phyloP scores from a whole-genome alignment of 495 filamentous ascomycete species.

The Alectoria sarmentosa region DNA sequence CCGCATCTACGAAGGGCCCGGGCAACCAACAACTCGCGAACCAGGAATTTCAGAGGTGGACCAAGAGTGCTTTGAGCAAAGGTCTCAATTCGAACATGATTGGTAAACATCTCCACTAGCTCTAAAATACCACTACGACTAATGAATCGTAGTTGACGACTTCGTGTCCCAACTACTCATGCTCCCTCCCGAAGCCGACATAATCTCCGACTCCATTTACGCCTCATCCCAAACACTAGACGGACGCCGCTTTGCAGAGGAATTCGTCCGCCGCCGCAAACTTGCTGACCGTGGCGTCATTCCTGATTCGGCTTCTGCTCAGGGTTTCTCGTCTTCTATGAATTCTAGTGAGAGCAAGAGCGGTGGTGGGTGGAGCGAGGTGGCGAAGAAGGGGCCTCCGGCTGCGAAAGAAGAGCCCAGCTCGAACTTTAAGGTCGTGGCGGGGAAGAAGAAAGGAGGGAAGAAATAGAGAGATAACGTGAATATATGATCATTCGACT shows the following conservation, averaged over 20 bases:
- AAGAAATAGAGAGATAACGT: too few species aligned
- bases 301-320: slow-evolving; percentile 41
- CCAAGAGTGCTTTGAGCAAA: slow-evolving; percentile 61
- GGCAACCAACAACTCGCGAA: slow-evolving; percentile 51
- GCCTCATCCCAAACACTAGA: slow-evolving; percentile 78
- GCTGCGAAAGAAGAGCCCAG: slow-evolving; percentile 47
- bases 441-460: slow-evolving; percentile 80
- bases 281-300: slow-evolving; percentile 84
- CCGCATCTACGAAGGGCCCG: slow-evolving; percentile 30
- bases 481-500: too few species aligned
- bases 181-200: slow-evolving; percentile 66
- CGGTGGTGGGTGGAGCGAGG: slow-evolving; percentile 86
- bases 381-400: slow-evolving; percentile 79
- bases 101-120: slow-evolving; percentile 34
- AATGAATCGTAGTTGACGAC: slow-evolving; percentile 59
- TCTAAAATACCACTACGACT: slow-evolving; percentile 2
- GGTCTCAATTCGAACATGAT: slow-evolving; percentile 55
- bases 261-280: slow-evolving; percentile 88
- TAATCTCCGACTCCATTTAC: slow-evolving; percentile 88
- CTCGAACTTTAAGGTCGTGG: slow-evolving; percentile 79
- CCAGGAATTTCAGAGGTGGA: slow-evolving; percentile 94
- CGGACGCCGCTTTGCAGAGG: slow-evolving; percentile 84
- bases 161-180: slow-evolving; percentile 67
- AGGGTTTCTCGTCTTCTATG: slow-evolving; percentile 35
- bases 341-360: slow-evolving; percentile 37